Evolutionary conservation across 2,329 filamentous ascomycete genomes (phyloP).

Genomic region (Cercospora sp.): DNA sequence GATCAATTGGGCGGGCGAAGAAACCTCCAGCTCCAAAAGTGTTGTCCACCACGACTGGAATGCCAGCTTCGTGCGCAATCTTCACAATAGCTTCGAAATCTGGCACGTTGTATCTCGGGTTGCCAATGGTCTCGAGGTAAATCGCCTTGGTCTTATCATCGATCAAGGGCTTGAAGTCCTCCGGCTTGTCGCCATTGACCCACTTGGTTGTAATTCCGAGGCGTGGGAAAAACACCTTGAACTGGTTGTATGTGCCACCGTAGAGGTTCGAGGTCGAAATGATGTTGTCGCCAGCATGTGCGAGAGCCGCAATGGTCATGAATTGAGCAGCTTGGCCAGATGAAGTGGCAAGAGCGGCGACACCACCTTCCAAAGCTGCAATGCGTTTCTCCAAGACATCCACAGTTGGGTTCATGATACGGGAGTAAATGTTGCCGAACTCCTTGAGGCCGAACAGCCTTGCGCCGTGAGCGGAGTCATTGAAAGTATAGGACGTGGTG

Average conservation of each 20-base stretch:
- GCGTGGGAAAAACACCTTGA: constrained; percentile 87
- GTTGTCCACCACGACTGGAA: constrained; percentile 75
- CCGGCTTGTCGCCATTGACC: constrained; percentile 73
- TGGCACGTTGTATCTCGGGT: constrained; percentile 89
- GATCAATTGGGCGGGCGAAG: constrained; percentile 80
- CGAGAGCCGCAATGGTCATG: constrained; percentile 82
- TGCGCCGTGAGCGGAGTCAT: constrained; percentile 93
- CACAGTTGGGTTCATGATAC: constrained; percentile 93
- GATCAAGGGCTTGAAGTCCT: constrained; percentile 77
- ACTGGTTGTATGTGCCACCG: constrained; percentile 95
- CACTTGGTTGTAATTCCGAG: constrained; percentile 88
- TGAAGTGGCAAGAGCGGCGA: constrained; percentile 78
- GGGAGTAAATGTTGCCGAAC: constrained; percentile 95
- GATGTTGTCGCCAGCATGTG: constrained; percentile 87
- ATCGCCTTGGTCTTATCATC: constrained; percentile 92
- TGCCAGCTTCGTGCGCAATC: constrained; percentile 67
- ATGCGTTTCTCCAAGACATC: constrained; percentile 97
- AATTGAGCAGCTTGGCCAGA: constrained; percentile 93
- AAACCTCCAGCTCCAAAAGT: constrained; percentile 93
- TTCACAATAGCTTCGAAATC: constrained; percentile 86
- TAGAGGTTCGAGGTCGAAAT: constrained; percentile 88
- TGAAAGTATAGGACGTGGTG: constrained; percentile 86
- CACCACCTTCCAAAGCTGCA: constrained; percentile 90
- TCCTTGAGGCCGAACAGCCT: constrained; percentile 96
- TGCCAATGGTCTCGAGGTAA: constrained; percentile 89